phyloP scores from a whole-genome alignment of 2,329 filamentous ascomycete genomes.

The Geosmithia flava region DNA sequence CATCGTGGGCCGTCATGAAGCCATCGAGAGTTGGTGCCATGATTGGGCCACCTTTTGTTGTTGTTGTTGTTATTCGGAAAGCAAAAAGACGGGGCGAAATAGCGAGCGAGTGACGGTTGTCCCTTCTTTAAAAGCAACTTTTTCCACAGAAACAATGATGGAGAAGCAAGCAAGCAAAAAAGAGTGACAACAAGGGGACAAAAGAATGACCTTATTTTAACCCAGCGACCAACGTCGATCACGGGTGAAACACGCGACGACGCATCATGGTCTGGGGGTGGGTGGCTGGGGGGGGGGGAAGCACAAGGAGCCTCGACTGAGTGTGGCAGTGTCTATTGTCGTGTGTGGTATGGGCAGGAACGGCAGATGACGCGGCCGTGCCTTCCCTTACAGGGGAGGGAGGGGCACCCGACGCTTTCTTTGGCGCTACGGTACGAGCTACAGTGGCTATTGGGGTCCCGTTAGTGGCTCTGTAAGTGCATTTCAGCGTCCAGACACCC shows the following conservation, averaged over 20 bases:
- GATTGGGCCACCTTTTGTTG: neutral
- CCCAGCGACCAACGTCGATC: neutral
- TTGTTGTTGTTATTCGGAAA: neutral
- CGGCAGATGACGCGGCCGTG: neutral
- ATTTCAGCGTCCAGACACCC: too few species aligned
- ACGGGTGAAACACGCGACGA: neutral
- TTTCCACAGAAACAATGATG: neutral
- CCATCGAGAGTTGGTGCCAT: conserved; percentile 3
- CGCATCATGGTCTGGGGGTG: neutral
- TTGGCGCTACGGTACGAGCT: neutral
- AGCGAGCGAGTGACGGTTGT: neutral
- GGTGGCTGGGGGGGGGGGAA: neutral
- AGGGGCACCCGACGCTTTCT: neutral
- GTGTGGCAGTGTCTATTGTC: neutral
- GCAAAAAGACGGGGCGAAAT: neutral
- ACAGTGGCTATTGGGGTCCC: too few species aligned
- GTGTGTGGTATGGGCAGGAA: neutral
- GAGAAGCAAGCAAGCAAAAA: neutral
- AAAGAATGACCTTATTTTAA: neutral
- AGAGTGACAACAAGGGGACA: neutral
- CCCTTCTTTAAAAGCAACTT: neutral
- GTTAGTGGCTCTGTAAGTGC: neutral
- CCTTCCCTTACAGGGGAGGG: neutral
- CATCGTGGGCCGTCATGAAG: neutral
- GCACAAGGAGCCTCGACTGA: neutral